A percentile compares a stretch with the other conserved stretches of the same genome.
phyloP scores from a whole-genome alignment of 768 basidiomycete genomes.

The Termitomyces sp. region DNA sequence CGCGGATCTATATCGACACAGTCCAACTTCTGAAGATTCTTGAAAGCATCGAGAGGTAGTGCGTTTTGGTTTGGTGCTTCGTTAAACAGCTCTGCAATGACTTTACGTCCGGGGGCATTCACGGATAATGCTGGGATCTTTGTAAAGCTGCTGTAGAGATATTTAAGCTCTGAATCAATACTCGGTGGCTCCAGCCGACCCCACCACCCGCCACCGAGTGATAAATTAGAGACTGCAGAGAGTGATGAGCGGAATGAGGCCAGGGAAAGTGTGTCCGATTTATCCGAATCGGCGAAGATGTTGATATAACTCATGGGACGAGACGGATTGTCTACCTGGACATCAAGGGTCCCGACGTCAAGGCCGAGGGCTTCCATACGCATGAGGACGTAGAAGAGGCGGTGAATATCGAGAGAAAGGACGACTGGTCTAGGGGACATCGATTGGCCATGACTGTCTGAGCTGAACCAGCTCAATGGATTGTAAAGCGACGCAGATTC shows the following conservation, averaged over 20 bases:
- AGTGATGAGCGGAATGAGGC: slow-evolving; percentile 74
- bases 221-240: slow-evolving; percentile 72
- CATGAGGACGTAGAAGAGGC: slow-evolving; percentile 85
- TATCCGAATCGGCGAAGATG: slow-evolving; percentile 51
- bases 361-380: slow-evolving; percentile 81
- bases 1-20: slow-evolving; percentile 82
- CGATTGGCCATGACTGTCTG: slow-evolving; percentile 25
- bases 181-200: slow-evolving; percentile 49
- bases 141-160: slow-evolving; percentile 87
- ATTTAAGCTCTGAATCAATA: slow-evolving; percentile 76
- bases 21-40: slow-evolving; percentile 74
- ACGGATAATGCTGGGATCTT: slow-evolving; percentile 79
- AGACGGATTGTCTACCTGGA: slow-evolving; percentile 66
- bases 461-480: slow-evolving; percentile 60
- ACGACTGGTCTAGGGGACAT: slow-evolving; percentile 54
- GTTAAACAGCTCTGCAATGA: slow-evolving; percentile 64
- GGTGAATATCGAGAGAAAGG: slow-evolving; percentile 73
- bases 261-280: slow-evolving; percentile 71
- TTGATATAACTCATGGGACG: slow-evolving; percentile 76
- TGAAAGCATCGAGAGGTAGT: slow-evolving; percentile 81
- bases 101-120: slow-evolving; percentile 57
- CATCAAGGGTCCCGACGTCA: slow-evolving; percentile 76
- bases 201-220: slow-evolving; percentile 77
- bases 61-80: slow-evolving; percentile 73
- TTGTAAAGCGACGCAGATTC: slow-evolving; percentile 46